A percentile compares a stretch with the other conserved stretches of the same genome.
Conservation (phyloP, 129 eudicot species). For the Centaurea solstitialis region DNA sequence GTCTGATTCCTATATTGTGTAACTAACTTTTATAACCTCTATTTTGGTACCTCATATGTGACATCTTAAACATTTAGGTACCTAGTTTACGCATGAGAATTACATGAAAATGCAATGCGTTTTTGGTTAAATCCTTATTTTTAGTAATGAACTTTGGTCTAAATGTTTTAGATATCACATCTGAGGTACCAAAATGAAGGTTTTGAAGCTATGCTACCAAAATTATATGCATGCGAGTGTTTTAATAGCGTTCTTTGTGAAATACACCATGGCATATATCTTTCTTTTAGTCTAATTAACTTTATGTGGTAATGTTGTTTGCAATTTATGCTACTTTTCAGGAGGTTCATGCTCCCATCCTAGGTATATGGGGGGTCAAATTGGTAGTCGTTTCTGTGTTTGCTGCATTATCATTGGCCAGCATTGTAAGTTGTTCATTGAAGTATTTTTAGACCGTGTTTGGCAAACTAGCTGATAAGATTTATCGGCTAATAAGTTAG, state of each 20-base stretch:
- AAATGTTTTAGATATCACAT: neutral
- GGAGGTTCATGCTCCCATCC: slow-evolving; percentile 96
- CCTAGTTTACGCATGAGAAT: neutral
- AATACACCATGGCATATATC: neutral
- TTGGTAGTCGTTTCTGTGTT: slow-evolving; percentile 64
- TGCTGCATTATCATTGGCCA: slow-evolving; percentile 81
- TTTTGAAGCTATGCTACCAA: neutral
- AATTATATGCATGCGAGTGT: neutral
- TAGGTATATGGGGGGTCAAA: slow-evolving; percentile 81
- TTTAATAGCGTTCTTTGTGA: neutral
- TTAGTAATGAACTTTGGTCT: neutral
- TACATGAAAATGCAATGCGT: neutral
- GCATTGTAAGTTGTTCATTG: slow-evolving; percentile 70
- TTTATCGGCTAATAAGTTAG: neutral
- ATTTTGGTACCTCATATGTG: neutral
- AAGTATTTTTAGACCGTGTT: neutral
- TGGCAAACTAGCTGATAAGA: neutral
- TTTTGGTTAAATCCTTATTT: no score
- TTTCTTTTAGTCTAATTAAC: neutral
- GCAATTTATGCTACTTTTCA: slow-evolving; percentile 25
- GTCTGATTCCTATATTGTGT: neutral
- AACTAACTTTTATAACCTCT: neutral
- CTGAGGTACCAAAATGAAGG: no score
- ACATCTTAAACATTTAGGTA: neutral
- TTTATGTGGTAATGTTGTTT: slow-evolving; percentile 17